Base-by-base conservation (phyloP, 345 rosid species). In the Garcia nutans region DNA sequence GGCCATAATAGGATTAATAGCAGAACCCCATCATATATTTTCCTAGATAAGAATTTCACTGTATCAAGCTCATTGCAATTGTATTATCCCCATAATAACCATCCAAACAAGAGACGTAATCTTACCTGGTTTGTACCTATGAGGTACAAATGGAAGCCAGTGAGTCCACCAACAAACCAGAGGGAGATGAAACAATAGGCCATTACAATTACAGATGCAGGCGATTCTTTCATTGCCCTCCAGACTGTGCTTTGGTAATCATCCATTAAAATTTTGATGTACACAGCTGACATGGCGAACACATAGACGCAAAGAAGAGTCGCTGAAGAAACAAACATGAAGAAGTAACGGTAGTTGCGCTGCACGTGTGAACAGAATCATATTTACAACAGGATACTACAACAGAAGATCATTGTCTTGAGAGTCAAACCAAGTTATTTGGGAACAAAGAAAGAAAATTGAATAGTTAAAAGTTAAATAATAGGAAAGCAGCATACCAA, bases 311-410 rank as follows among this genome's bases (percentile, higher is more conserved):
- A 93, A 50, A 96, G 98, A 85, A 93, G 86, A 45, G 98, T 84
- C 61, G 94, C 77, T 24, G 94, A 96, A 23, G 98, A 90, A 74
- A 93, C 94, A 73, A 93, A 96, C 98, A 96, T 89, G 76, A 96
- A 96, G 91, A 93, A 96, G 89, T 70, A 93, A 58, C 97, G 94
- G 82, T 95, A 95, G 88, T 95, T 95, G 76, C 98, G 93, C 99
- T 95, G 97, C 86, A 83, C 82, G 61, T 1, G 42, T 6, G 28
- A 66, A 62, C 50, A 68, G 52, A 79, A 41, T 28, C 47, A 57
- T 16, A 42, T 28, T 45, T 6, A 28, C 7, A 63, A 41, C 31
- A 62, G 42, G 26, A 64, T 22, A 26, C 20, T 23, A 0, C 24
- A 66, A 2, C 3, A 42, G 47, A 66, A 0, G 24, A 15, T 11